Evolutionary conservation across 179 eudicot genomes (phyloP).

Genomic region (Beta macrorhiza): DNA sequence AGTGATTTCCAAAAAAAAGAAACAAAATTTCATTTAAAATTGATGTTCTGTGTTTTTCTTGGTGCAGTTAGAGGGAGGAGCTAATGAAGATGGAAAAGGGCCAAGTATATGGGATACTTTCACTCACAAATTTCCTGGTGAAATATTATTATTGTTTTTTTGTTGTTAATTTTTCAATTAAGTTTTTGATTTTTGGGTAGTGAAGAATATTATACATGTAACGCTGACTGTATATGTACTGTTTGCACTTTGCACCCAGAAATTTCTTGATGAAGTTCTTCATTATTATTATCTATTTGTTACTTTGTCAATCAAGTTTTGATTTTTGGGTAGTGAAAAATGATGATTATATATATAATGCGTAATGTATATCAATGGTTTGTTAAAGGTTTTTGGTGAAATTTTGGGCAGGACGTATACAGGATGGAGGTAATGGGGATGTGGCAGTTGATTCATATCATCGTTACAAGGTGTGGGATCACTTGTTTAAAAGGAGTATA

Average conservation of each 20-base stretch:
- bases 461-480: conserved; percentile 31
- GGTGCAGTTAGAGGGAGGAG: conserved; percentile 40
- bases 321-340: background rate
- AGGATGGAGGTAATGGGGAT: conserved; percentile 35
- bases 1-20: no score
- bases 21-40: background rate
- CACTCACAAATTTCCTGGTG: conserved; percentile 49
- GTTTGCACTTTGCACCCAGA: no score
- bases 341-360: background rate
- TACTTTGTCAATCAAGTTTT: background rate
- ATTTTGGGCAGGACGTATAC: conserved; percentile 25
- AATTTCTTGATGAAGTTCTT: background rate
- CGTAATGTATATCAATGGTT: background rate
- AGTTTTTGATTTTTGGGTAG: no score
- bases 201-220: no score
- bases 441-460: conserved; percentile 38
- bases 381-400: background rate
- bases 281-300: background rate
- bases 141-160: background rate
- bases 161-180: no score
- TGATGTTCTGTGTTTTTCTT: background rate
- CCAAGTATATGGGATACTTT: conserved; percentile 45
- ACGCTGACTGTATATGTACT: no score
- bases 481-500: background rate
- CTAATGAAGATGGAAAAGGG: conserved; percentile 40